Base-by-base conservation (phyloP, 495 filamentous ascomycete species). In the Parachaetomium inaequale region DNA sequence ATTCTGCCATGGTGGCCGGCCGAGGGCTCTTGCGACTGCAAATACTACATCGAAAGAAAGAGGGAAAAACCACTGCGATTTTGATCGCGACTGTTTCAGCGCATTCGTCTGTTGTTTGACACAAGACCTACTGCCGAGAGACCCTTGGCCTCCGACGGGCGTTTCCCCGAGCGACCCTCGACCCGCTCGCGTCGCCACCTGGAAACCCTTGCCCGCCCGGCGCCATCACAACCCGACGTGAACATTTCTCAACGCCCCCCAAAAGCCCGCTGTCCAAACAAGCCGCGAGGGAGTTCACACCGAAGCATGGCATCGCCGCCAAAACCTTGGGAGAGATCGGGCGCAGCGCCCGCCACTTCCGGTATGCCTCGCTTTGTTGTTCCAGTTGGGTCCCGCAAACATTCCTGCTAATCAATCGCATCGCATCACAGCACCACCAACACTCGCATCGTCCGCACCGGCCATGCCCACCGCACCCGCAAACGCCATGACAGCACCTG, bases 301-400 rank as follows among this genome's bases (percentile, higher is more conserved):
- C 59, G 59, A 32, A 67, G 28, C 19, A 81, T 82, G 79, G 84
- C 85, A 65, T 93, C 93, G 76, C 93, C 93, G 67, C 93, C 93
- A 38, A 98, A 98, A 77, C 93, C 93, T 21, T 98, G 93, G 93
- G 93, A 98, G 77, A 85, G 86, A 73, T 82, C 84, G 59, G 88
- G 90, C 73, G 84, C 84, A 50, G 73, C 77, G 55, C 72, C 82
- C 62, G 77, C 84, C 67, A 74, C 82, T 79, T 73, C 73, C 66
- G 75, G 79, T 86, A 72, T 52, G 74, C 70, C 63, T 23, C 52
- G 50, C n/a, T 38, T 29, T 49, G n/a, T 62, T 28, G 14, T 34
- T 19, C n/a, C 19, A 31, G 8, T n/a, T 32, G 17, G 42, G 42
- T 17, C 5, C 15, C 21, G 21, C 34, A 42, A 28, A 28, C 34